Evolutionary conservation across 2,329 filamentous ascomycete species (phyloP), one percentile per base, ranked within the genome.

Genomic region (Microdochium bolleyi): DNA sequence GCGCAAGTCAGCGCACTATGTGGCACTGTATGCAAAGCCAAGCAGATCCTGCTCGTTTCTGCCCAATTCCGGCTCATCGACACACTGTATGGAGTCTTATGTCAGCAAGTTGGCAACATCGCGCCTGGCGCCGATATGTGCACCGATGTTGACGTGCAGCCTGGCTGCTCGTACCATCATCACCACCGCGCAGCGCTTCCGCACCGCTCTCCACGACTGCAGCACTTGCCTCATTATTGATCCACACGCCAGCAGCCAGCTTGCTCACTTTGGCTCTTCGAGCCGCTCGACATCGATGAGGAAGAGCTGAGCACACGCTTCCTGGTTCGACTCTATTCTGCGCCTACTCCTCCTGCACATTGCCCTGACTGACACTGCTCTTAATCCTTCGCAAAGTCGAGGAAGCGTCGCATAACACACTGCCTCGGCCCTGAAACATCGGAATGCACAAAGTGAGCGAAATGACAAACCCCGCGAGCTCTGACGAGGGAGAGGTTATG

Each of bases 401-500:
- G 55, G 56, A 60, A 61, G 41, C 41, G 41, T 46, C 41, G 13
- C 16, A 41, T 7, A 58, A 54, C 48, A 53, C 55, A 50, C 54
- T 19, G 21, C 37, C 38, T 25, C 24, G 21, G 50, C 51, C 52
- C 59, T 58, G 57, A 55, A 52, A 57, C 55, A 49, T 58, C 41
- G 49, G 49, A 48, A 54, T 59, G 56, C 49, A 58, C 55, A 63
- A 59, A 64, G 63, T 62, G 61, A 65, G 60, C 62, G 62, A 61
- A 63, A 59, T 67, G 65, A 62, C 62, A 24, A 63, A 63, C 57
- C 60, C 68, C 61, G 74, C 73, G 62, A 89, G 85, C 73, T 89
- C 88, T 66, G 89, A 89, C 72, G 89, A 95, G 73, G 89, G 90
- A 74, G 90, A 95, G 77, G 90, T 92, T 71, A 74, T 87, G 70